phyloP scores from a whole-genome alignment of 352 stramenopile species.

The Phytopythium sindhum region DNA sequence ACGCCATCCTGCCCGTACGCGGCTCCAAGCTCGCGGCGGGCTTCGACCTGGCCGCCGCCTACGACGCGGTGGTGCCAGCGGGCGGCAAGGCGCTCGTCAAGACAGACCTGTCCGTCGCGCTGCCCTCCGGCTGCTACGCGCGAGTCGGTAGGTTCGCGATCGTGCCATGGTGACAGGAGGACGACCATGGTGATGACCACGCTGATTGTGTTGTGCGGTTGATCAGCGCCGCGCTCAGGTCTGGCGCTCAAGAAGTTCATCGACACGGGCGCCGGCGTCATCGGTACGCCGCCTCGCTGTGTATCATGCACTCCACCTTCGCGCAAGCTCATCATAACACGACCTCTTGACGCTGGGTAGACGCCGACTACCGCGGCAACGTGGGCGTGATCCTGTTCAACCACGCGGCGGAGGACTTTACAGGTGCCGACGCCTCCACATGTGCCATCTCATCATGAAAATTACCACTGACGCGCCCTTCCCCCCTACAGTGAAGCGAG shows the following conservation, averaged over 20 bases:
- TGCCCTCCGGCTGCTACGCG: slow-evolving; percentile 94
- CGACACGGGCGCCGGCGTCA: slow-evolving; percentile 96
- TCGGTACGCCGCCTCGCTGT: slow-evolving; percentile 45
- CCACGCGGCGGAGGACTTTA: slow-evolving; percentile 92
- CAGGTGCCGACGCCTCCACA: slow-evolving; percentile 18
- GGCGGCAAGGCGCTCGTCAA: slow-evolving; percentile 94
- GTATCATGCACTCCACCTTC: not conserved
- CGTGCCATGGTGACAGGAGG: not conserved
- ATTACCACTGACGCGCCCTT: not conserved
- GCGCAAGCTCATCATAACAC: not conserved
- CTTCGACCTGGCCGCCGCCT: slow-evolving; percentile 81
- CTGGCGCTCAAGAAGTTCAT: slow-evolving; percentile 98
- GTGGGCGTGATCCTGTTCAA: slow-evolving; percentile 99
- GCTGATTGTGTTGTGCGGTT: not conserved
- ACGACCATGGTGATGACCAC: not conserved
- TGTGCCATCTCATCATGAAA: not conserved
- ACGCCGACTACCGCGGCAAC: slow-evolving; percentile 97
- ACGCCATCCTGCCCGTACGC: slow-evolving; percentile 76
- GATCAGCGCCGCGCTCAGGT: slow-evolving; percentile 83
- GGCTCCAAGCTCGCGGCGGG: slow-evolving; percentile 78
- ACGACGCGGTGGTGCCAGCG: slow-evolving; percentile 89
- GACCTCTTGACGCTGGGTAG: slow-evolving; percentile 11
- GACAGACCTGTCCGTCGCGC: slow-evolving; percentile 95
- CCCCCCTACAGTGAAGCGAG: slow-evolving; percentile 69
- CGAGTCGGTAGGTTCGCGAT: slow-evolving; percentile 56